Base-by-base conservation (phyloP, 768 basidiomycete species). In the Rhodotorula diobovata region DNA sequence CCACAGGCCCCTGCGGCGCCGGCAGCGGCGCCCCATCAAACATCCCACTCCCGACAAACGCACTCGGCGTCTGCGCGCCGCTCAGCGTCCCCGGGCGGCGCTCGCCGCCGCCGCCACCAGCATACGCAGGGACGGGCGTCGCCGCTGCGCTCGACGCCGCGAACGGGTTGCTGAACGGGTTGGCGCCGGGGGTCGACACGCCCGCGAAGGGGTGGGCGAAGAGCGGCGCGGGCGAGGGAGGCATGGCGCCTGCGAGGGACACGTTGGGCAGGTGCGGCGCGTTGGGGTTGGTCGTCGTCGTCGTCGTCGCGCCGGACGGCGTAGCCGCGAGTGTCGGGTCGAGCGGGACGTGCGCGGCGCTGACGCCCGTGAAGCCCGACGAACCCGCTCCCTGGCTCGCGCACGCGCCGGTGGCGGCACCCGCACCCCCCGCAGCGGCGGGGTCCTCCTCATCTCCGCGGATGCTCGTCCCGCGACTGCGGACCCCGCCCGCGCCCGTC, bases 161-260 rank as follows among this genome's bases (percentile, higher is more conserved):
- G 54, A 68, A 68, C 32, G 67, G 67, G 43, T 68, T 68, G 43
- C 59, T 61, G 60, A 68, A 68, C 15, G 67, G 67, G 45, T 68
- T 68, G 34, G 15, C 28, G 25, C 48, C 51, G 7, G 51, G 30
- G 11, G 51, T 53, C 30, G 51, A 9, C 14, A 32, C 16, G 60
- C 34, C 16, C 8, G 11, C 11, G 56, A 37, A 23, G 11, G 15
- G 35, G 25, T 25, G 34, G 7, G 23, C 18, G 15, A 48, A 61
- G 6, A 48, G 30, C 15, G 60, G 66, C 28, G 60, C 60, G 0
- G 61, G 67, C 45, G 67, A 68, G 1, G 32, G 45, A 23, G 67
- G 67, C 12, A 61, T 39, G 9, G 39, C 58, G 16, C 59, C 50
- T 2, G 59, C 66, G 66, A 67, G 66, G 20, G 66, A 67, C 16